phyloP scores from a whole-genome alignment of 2,329 filamentous ascomycete genomes.

The Colletotrichum sp. region DNA sequence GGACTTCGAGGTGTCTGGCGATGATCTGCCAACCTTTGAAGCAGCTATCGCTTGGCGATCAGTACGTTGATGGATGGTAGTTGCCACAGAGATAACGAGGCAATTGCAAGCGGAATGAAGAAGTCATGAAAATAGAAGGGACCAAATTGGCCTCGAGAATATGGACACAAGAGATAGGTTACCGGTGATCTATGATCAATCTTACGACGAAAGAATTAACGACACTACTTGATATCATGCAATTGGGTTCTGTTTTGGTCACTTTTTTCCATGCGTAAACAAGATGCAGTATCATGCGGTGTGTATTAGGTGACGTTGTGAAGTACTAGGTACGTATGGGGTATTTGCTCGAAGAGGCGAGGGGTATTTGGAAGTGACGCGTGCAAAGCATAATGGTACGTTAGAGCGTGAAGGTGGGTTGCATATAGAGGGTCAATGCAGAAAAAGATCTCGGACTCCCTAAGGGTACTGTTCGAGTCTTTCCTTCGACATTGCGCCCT shows the following conservation, averaged over 20 bases:
- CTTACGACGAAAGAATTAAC: background rate
- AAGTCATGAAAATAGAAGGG: background rate
- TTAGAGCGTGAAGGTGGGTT: background rate
- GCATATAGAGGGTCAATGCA: background rate
- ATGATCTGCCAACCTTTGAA: slow-evolving; percentile 5
- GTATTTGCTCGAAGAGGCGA: background rate
- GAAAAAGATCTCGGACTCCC: background rate
- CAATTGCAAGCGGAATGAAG: background rate
- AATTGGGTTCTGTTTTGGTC: background rate
- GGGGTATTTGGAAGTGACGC: background rate
- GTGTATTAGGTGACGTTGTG: background rate
- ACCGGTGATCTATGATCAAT: background rate
- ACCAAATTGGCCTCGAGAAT: background rate
- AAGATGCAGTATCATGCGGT: background rate
- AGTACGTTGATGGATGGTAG: background rate
- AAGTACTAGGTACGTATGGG: background rate
- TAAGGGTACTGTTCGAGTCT: background rate
- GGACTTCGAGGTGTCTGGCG: slow-evolving; percentile 21
- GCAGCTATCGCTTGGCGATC: background rate
- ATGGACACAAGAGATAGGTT: background rate
- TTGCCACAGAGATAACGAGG: background rate
- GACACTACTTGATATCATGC: background rate
- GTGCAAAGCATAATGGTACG: background rate
- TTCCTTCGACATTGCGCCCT: background rate
- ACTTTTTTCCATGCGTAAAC: background rate